Evolutionary conservation across 2,329 filamentous ascomycete species (phyloP).

Genomic region (Coniochaeta sp.): DNA sequence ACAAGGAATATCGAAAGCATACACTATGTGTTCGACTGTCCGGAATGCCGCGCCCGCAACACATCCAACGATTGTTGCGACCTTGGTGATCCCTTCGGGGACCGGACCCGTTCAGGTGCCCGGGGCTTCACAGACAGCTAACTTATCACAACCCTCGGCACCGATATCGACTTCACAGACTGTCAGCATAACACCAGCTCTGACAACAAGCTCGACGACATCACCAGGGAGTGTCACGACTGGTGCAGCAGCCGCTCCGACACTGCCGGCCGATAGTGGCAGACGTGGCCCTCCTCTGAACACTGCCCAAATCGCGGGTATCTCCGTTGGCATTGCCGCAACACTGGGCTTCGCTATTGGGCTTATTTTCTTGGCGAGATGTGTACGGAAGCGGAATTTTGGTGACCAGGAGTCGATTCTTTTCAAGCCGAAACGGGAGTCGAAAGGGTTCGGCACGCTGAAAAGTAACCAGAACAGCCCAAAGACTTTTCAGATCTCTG

Average conservation of each 20-base stretch:
- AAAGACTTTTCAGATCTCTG: constrained; percentile 31
- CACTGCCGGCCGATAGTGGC: background rate
- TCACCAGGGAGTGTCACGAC: background rate
- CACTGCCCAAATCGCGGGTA: constrained; percentile 46
- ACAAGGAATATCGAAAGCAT: constrained; percentile 39
- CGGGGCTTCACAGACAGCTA: constrained; percentile 6
- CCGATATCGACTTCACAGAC: constrained; percentile 4
- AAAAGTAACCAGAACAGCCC: constrained; percentile 11
- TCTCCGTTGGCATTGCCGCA: constrained; percentile 47
- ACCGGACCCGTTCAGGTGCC: constrained; percentile 25
- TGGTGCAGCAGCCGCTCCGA: background rate
- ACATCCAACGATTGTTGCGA: constrained; percentile 51
- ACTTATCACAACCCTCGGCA: constrained; percentile 5
- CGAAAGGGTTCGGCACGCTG: constrained; percentile 20
- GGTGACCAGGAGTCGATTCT: constrained; percentile 30
- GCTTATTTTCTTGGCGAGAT: constrained; percentile 37
- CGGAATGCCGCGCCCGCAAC: constrained; percentile 47
- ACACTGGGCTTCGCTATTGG: constrained; percentile 40
- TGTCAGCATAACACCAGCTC: background rate
- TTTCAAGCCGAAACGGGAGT: constrained; percentile 25
- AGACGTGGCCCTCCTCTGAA: constrained; percentile 6
- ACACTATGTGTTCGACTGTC: constrained; percentile 50
- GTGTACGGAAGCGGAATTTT: constrained; percentile 29
- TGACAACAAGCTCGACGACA: constrained; percentile 41
- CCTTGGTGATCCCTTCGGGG: constrained; percentile 34